Evolutionary conservation across 805 yeast species (phyloP), one percentile per base, ranked within the genome.

Genomic region (Pichia insulana): DNA sequence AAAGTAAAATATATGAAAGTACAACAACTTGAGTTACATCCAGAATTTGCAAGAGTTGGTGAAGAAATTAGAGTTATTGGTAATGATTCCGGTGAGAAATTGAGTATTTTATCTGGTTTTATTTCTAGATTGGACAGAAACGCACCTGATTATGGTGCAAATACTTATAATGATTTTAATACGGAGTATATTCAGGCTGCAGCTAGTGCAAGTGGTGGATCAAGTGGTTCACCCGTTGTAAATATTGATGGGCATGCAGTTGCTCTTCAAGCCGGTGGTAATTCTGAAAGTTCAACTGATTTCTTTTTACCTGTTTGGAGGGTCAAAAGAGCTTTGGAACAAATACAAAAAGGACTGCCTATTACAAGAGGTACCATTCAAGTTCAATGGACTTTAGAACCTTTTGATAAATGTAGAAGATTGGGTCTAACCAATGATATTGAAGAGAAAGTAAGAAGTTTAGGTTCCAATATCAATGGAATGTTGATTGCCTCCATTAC

Each of bases 141-240:
- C 58, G 94, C 96, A 6, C 97, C 97, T 2, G 95, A 85, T 50
- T 89, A 89, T 55, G 97, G 96, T 38, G 78, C 78, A 22, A 67
- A 83, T 56, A 80, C 94, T 13, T 89, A 88, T 62, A 87, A 85
- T 57, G 97, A 88, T 67, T 88, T 87, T 71, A 87, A 88, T 59
- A 87, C 96, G 1, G 95, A 85, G 61, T 88, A 88, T 62, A 85
- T 88, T 43, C 96, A 88, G 63, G 96, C 96, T 1, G 96, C 97
- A 7, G 96, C 97, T 1, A 76, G 88, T 46, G 96, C 97, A 0
- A 82, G 95, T 15, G 97, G 97, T 26, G 97, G 97, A 3, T 87
- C 96, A 3, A 81, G 92, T 38, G 97, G 97, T 8, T 86, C 96
- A 3, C 97, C 97, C 0, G 97, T 89, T n/a, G 95, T 89, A 2